These are phyloP conservation scores for Musa beccarii DNA, from an alignment of 176 grass and related monocot species.

Conservation along the genomic window DNA sequence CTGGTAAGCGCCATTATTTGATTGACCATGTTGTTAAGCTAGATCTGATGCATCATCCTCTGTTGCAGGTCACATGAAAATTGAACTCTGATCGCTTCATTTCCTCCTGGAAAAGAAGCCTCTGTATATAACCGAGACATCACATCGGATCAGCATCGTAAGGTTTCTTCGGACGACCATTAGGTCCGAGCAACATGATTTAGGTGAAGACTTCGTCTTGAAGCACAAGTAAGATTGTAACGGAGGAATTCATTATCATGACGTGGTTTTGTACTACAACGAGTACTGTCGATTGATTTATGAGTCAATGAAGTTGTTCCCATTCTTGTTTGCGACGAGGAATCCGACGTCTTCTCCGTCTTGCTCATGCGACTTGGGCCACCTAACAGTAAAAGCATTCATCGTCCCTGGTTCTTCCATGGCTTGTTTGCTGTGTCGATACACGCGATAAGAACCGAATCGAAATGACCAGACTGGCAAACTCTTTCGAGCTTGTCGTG, in stretches of 20 bases:
- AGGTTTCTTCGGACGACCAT: neutral
- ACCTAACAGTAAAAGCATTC: too few species aligned
- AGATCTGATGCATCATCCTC: slow-evolving; percentile 2
- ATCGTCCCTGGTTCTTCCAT: too few species aligned
- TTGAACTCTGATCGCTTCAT: slow-evolving; percentile 24
- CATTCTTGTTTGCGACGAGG: too few species aligned
- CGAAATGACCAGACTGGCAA: too few species aligned
- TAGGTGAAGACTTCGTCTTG: neutral
- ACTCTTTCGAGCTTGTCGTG: too few species aligned
- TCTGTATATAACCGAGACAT: slow-evolving; percentile 21
- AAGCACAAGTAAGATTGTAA: neutral
- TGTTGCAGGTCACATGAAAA: slow-evolving; percentile 17
- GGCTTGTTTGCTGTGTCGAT: too few species aligned
- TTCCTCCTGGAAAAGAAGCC: neutral
- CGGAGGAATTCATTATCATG: neutral
- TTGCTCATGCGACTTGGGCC: too few species aligned
- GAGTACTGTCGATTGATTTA: neutral
- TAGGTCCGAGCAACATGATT: slow-evolving; percentile 5
- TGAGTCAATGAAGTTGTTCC: neutral
- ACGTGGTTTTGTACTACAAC: slow-evolving; percentile 5
- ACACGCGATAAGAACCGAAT: too few species aligned
- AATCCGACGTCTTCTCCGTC: too few species aligned
- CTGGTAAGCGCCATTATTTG: neutral
- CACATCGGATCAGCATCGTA: neutral
- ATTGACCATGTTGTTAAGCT: neutral